A percentile compares a stretch with the other conserved stretches of the same genome.
Conservation (phyloP, 345 rosid species). For the Eucalyptus pauciflora region DNA sequence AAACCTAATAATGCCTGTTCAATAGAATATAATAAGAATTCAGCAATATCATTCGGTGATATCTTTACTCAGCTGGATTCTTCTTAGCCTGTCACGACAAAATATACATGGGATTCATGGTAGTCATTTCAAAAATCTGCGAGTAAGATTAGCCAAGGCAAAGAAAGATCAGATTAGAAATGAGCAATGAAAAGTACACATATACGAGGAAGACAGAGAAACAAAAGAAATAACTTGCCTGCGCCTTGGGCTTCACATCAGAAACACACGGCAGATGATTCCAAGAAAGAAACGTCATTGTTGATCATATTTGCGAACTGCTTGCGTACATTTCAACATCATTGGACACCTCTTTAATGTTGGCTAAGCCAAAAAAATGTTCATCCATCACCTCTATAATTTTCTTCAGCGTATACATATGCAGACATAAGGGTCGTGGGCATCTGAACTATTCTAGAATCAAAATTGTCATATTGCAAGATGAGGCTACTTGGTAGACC, state of each 20-base stretch:
- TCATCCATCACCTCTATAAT: neutral
- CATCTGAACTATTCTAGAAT: neutral
- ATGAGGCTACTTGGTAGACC: neutral
- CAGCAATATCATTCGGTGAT: neutral
- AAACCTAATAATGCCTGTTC: neutral
- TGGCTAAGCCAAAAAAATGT: neutral
- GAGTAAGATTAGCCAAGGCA: neutral
- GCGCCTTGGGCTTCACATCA: neutral
- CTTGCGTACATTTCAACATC: neutral
- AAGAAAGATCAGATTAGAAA: neutral
- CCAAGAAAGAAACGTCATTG: neutral
- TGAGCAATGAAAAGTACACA: neutral
- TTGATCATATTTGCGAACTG: neutral
- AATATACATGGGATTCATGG: neutral
- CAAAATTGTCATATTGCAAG: neutral
- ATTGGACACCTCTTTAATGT: neutral
- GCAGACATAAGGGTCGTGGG: neutral
- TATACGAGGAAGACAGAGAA: neutral
- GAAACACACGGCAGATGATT: neutral
- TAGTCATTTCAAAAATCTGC: neutral
- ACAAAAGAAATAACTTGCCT: neutral
- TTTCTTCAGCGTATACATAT: neutral
- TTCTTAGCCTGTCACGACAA: neutral
- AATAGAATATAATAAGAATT: neutral
- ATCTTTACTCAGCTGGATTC: neutral